A percentile compares a stretch with the other conserved stretches of the same genome.
Evolutionary conservation across 139 green algal genomes (phyloP).

Genomic region (Coelastrella sp.): DNA sequence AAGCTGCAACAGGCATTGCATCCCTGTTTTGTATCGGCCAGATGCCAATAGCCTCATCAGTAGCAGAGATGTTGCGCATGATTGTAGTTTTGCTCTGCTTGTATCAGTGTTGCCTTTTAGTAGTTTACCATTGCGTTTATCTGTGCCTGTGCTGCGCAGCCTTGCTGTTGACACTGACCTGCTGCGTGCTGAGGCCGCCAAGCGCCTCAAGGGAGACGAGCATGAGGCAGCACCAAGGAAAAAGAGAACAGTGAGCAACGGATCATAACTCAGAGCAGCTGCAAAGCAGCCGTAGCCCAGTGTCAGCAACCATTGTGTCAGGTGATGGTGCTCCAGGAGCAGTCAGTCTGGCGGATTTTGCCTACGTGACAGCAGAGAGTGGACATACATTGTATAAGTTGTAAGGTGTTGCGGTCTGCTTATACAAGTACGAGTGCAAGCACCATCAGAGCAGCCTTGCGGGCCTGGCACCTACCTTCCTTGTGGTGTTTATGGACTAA

Average conservation of each 20-base stretch:
- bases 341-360: not conserved
- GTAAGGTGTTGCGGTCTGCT: no score
- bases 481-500: no score
- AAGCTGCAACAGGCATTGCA: no score
- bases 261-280: not conserved
- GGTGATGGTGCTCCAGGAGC: not conserved
- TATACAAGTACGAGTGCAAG: no score
- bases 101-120: no score
- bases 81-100: no score
- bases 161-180: conserved; percentile 62
- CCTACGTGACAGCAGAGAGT: not conserved
- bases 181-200: conserved; percentile 66
- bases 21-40: no score
- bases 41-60: no score
- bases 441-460: no score
- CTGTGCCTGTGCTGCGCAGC: not conserved
- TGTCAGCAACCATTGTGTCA: not conserved
- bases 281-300: not conserved
- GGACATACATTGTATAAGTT: no score
- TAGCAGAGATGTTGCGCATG: not conserved
- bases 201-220: conserved; percentile 71
- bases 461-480: no score
- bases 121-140: not conserved
- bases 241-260: conserved; percentile 58
- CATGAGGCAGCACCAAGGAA: conserved; percentile 63